Evolutionary conservation across 305 asterid species (phyloP).

Genomic region (Lippia alba): DNA sequence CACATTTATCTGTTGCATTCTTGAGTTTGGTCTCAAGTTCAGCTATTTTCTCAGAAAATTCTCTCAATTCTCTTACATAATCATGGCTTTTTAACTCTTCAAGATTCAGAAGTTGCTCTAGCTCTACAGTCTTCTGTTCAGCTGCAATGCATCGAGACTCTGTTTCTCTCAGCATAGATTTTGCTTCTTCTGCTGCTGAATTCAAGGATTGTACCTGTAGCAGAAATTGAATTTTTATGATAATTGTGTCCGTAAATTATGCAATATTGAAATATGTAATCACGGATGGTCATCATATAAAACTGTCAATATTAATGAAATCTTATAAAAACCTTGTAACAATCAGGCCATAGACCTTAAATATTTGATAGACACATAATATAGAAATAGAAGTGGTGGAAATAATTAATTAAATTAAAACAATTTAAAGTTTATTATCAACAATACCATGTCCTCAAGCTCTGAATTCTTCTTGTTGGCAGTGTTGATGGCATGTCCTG

Average conservation of each 20-base stretch:
- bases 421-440: too few species aligned
- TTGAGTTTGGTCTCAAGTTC: constrained; percentile 60
- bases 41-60: constrained; percentile 44
- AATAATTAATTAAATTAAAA: too few species aligned
- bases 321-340: too few species aligned
- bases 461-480: constrained; percentile 49
- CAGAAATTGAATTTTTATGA: too few species aligned
- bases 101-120: constrained; percentile 55
- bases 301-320: too few species aligned
- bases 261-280: too few species aligned
- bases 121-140: constrained; percentile 54
- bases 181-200: constrained; percentile 55
- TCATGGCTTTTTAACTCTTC: constrained; percentile 49
- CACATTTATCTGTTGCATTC: constrained; percentile 46
- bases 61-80: constrained; percentile 49
- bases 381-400: too few species aligned
- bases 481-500: constrained; percentile 45
- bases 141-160: constrained; percentile 49
- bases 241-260: too few species aligned
- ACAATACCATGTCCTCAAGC: constrained; percentile 47
- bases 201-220: constrained; percentile 38
- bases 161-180: constrained; percentile 45
- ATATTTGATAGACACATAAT: too few species aligned
- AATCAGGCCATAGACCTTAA: too few species aligned
- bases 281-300: too few species aligned